Conservation (phyloP, 2,329 filamentous ascomycete genomes). For the Diplodia seriata region DNA sequence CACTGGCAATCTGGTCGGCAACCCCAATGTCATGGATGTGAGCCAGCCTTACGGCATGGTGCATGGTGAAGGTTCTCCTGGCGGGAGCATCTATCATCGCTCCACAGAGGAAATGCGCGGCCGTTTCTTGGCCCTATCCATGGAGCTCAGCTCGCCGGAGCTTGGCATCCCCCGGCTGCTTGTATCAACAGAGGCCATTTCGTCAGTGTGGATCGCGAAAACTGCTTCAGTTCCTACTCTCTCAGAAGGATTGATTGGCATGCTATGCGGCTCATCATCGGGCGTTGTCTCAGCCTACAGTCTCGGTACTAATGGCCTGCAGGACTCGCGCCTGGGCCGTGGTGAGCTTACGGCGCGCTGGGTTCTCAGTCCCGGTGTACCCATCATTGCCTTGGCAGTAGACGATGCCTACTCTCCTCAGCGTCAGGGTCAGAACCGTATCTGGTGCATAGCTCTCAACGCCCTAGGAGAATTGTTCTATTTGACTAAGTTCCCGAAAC, state of each 20-base stretch:
- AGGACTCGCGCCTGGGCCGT: constrained; percentile 68
- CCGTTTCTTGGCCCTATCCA: constrained; percentile 71
- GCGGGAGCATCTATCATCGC: constrained; percentile 80
- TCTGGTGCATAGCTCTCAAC: constrained; percentile 94
- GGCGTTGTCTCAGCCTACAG: constrained; percentile 85
- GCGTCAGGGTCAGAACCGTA: constrained; percentile 71
- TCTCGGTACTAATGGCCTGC: constrained; percentile 66
- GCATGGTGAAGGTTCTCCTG: constrained; percentile 84
- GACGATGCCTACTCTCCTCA: constrained; percentile 81
- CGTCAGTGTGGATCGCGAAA: constrained; percentile 89
- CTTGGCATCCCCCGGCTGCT: constrained; percentile 80
- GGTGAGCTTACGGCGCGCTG: constrained; percentile 86
- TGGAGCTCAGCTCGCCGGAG: constrained; percentile 66
- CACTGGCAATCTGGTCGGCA: constrained; percentile 74
- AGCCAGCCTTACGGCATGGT: constrained; percentile 85
- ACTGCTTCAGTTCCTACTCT: constrained; percentile 72
- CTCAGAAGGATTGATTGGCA: constrained; percentile 80
- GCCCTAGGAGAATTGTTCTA: constrained; percentile 92
- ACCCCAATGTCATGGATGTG: constrained; percentile 88
- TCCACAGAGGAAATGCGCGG: constrained; percentile 76
- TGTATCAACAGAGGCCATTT: constrained; percentile 72
- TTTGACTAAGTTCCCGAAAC: constrained; percentile 72
- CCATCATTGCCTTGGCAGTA: constrained; percentile 81
- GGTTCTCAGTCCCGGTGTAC: constrained; percentile 90
- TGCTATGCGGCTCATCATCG: constrained; percentile 81